Percentiles rank a stretch among this genome's conserved stretches.
These are phyloP conservation scores for Datura wrightii DNA, from an alignment of 257 asterid species.

Conservation along the genomic window DNA sequence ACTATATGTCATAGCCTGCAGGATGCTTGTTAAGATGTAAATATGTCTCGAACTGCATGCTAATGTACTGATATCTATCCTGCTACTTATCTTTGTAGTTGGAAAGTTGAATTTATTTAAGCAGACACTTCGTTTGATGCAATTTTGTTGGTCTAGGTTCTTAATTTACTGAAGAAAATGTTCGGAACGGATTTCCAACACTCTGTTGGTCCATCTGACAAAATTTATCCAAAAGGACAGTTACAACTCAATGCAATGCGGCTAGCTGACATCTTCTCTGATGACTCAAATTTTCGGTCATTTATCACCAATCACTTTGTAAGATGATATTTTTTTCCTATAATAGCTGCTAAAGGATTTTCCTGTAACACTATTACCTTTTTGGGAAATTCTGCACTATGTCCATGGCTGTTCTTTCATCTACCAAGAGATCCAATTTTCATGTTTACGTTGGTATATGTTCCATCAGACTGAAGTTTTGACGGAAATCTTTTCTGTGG, in stretches of 20 bases:
- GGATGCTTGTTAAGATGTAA: constrained; percentile 26
- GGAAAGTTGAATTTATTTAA: constrained; percentile 6
- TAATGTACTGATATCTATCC: constrained; percentile 9
- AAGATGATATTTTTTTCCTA: constrained; percentile 42
- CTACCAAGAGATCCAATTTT: constrained; percentile 29
- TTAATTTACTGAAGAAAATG: constrained; percentile 82
- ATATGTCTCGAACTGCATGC: constrained; percentile 19
- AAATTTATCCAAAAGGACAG: constrained; percentile 74
- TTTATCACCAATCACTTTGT: constrained; percentile 77
- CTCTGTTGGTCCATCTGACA: constrained; percentile 51
- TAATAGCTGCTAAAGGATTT: background rate
- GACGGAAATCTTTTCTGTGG: constrained; percentile 70
- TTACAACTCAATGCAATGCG: constrained; percentile 96
- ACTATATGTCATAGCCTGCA: background rate
- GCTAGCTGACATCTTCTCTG: constrained; percentile 89
- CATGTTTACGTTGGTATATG: constrained; percentile 33
- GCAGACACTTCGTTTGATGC: constrained; percentile 31
- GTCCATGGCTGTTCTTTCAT: constrained; percentile 27
- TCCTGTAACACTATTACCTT: background rate
- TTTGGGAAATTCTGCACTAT: constrained; percentile 25
- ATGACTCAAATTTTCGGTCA: constrained; percentile 93
- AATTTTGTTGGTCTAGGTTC: constrained; percentile 63
- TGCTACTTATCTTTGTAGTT: constrained; percentile 25
- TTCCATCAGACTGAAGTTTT: constrained; percentile 84
- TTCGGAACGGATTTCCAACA: constrained; percentile 62